Conservation (phyloP, 2,329 filamentous ascomycete genomes). For the Atkinsonella texensis region DNA sequence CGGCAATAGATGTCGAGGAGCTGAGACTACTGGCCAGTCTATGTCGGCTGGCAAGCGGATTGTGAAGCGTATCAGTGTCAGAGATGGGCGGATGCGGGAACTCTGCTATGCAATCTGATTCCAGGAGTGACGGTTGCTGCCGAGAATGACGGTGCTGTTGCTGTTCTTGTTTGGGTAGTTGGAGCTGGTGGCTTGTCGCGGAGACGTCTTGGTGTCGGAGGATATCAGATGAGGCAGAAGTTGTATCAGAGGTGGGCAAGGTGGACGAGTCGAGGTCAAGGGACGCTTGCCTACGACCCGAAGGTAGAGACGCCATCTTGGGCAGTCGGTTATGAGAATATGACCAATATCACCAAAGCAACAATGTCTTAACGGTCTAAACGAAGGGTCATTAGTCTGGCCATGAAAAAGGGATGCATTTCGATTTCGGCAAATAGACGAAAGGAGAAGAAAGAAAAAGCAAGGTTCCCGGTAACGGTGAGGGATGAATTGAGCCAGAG, state of each 20-base stretch:
- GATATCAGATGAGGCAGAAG: constrained; percentile 26
- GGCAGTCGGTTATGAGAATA: constrained; percentile 7
- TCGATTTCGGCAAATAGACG: constrained; percentile 5
- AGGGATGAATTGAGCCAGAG: neutral
- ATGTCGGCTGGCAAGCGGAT: constrained; percentile 4
- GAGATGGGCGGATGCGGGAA: neutral
- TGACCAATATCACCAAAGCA: constrained; percentile 7
- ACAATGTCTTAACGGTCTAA: constrained; percentile 12
- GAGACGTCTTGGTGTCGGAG: constrained; percentile 5
- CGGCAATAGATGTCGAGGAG: constrained; percentile 3
- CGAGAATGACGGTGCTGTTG: constrained; percentile 9
- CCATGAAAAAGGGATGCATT: constrained; percentile 9
- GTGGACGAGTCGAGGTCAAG: constrained; percentile 5
- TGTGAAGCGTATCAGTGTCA: constrained; percentile 6
- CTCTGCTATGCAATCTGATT: neutral
- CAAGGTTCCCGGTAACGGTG: constrained; percentile 1
- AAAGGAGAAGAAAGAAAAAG: constrained; percentile 2
- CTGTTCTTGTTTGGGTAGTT: neutral
- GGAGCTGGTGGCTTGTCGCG: constrained; percentile 4
- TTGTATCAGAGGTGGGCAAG: constrained; percentile 22
- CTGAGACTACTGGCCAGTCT: constrained; percentile 3
- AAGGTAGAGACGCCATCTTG: constrained; percentile 14
- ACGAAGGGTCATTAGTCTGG: constrained; percentile 9
- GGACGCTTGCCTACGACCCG: constrained; percentile 1
- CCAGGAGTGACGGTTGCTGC: neutral